Base-by-base conservation (phyloP, 2,329 filamentous ascomycete genomes). In the Talaromyces piceae region DNA sequence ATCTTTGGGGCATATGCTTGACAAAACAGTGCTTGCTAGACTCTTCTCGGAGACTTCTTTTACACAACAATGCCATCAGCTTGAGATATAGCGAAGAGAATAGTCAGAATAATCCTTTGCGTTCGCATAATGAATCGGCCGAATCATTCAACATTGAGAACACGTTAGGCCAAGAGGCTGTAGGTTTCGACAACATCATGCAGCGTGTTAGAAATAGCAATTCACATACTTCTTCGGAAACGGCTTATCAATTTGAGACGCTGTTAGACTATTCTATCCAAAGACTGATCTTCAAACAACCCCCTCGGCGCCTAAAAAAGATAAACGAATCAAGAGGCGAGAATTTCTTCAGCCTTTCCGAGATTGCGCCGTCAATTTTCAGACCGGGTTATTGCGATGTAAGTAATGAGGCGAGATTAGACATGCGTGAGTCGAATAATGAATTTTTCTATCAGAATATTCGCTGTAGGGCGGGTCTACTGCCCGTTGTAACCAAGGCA, bases 401-500 rank as follows among this genome's bases (percentile, higher is more conserved):
- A 49, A 57, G 52, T 23, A 4, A 9, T 4, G n/a, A n/a, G n/a
- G 5, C 16, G 22, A n/a, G 27, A 4, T 16, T 6, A 8, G 16
- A 45, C 41, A 55, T 11, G 47, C 41, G 20, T 37, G 33, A 3
- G 9, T 37, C 20, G 12, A 22, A 52, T 49, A 31, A 37, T 45
- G 5, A 49, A 4, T 20, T 41, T 41, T 22, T 12, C 5, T 12
- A 31, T 45, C 33, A 72, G 69, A 63, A 60, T 28, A 64, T 71
- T 52, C 62, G 59, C 30, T 65, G 70, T 54, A 60, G 69, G 28
- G 61, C 60, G 8, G 58, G 59, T 5, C 61, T 69, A 6, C 63
- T 71, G 3, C 61, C 67, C 1, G 60, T 63, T 4, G 60, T 71
- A 13, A 58, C 63, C 1, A 70, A 66, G 54, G 64, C 68, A 5